A percentile compares a stretch with the other conserved stretches of the same genome.
Evolutionary conservation across 768 basidiomycete species (phyloP).

Genomic region (Kondoa malvinella): DNA sequence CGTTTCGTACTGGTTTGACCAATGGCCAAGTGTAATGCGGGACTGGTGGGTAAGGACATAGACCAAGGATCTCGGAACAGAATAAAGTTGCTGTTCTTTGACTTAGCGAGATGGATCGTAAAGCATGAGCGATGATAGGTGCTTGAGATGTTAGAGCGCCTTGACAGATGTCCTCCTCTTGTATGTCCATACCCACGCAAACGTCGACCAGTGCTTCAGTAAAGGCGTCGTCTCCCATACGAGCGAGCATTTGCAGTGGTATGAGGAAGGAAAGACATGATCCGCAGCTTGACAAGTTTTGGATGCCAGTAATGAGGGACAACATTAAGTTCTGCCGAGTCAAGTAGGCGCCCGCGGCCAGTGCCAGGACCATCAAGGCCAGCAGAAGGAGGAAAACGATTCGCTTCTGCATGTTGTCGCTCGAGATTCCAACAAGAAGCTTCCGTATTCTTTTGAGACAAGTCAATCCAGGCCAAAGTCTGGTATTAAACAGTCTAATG

Average conservation of each 20-base stretch:
- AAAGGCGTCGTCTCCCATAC: constrained; percentile 40
- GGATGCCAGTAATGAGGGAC: not conserved
- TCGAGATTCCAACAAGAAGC: too few species aligned
- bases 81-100: constrained; percentile 42
- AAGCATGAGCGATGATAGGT: constrained; percentile 44
- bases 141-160: constrained; percentile 41
- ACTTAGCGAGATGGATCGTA: constrained; percentile 39
- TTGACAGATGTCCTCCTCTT: constrained; percentile 45
- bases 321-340: constrained; percentile 3
- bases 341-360: not conserved
- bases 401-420: constrained; percentile 7
- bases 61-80: constrained; percentile 42
- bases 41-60: constrained; percentile 41
- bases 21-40: constrained; percentile 38
- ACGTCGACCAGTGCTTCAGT: constrained; percentile 36
- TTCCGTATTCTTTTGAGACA: too few species aligned
- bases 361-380: not conserved
- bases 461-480: too few species aligned
- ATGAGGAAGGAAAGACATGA: constrained; percentile 42
- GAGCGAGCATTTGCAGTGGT: constrained; percentile 38
- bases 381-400: constrained; percentile 1
- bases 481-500: too few species aligned
- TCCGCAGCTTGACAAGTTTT: constrained; percentile 33
- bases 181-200: constrained; percentile 37
- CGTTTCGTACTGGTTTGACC: constrained; percentile 32